Conservation (phyloP, 1,284 basidiomycete species). For the Sparassis latifolia region DNA sequence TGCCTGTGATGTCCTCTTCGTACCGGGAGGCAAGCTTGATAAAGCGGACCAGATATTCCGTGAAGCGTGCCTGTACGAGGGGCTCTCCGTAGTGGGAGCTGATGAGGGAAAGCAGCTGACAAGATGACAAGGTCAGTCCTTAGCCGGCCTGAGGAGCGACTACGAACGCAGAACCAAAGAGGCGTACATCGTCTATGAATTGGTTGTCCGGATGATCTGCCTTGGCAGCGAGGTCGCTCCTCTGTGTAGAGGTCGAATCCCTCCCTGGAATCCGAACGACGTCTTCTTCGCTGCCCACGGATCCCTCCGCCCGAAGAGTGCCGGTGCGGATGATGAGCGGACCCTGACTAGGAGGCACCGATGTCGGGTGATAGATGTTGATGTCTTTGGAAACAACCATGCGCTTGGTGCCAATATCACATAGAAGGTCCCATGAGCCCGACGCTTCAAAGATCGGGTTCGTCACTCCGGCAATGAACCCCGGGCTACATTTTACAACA, state of each 20-base stretch:
- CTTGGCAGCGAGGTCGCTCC: slow-evolving; percentile 47
- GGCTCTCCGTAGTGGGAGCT: slow-evolving; percentile 73
- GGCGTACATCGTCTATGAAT: slow-evolving; percentile 88
- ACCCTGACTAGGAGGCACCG: slow-evolving; percentile 32
- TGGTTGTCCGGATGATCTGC: slow-evolving; percentile 69
- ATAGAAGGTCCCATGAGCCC: slow-evolving; percentile 86
- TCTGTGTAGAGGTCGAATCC: slow-evolving; percentile 27
- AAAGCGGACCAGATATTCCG: slow-evolving; percentile 73
- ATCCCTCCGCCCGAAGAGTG: slow-evolving; percentile 55
- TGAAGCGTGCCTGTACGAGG: slow-evolving; percentile 71
- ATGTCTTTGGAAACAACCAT: slow-evolving; percentile 87
- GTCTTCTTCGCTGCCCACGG: slow-evolving; percentile 57
- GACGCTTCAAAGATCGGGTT: slow-evolving; percentile 93
- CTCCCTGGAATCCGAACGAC: slow-evolving; percentile 37
- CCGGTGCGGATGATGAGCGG: slow-evolving; percentile 47
- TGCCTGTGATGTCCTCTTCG: slow-evolving; percentile 66
- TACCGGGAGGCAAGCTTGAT: slow-evolving; percentile 71
- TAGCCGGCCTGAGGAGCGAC: not conserved
- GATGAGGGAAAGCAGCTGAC: slow-evolving; percentile 63
- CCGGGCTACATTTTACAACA: slow-evolving; percentile 44
- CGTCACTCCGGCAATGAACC: slow-evolving; percentile 93
- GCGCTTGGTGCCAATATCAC: slow-evolving; percentile 82
- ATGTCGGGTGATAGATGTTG: slow-evolving; percentile 48
- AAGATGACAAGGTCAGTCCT: not conserved
- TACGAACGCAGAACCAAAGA: slow-evolving; percentile 3